phyloP scores from a whole-genome alignment of 768 basidiomycete genomes.

The Russula sp. region DNA sequence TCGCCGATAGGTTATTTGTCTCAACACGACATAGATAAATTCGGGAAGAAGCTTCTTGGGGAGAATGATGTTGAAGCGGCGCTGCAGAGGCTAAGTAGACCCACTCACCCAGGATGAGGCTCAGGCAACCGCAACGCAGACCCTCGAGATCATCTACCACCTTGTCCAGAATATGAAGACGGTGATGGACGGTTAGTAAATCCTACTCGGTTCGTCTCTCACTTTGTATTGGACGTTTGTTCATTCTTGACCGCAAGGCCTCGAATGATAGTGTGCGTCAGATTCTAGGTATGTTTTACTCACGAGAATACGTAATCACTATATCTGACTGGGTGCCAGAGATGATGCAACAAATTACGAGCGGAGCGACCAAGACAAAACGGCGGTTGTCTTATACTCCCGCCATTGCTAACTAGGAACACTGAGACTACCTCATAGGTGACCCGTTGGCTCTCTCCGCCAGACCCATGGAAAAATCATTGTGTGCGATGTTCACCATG shows the following conservation, averaged over 20 bases:
- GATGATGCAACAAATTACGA: neutral
- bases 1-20: neutral
- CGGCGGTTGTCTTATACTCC: neutral
- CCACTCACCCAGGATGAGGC: constrained; percentile 2
- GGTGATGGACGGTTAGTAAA: neutral
- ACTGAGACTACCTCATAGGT: neutral
- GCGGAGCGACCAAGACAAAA: neutral
- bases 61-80: neutral
- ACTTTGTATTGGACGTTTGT: neutral
- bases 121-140: neutral
- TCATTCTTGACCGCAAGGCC: neutral
- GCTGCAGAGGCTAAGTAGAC: neutral
- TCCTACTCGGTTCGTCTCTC: neutral
- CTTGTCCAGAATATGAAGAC: neutral
- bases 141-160: neutral
- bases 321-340: neutral
- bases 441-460: constrained; percentile 5
- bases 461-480: constrained; percentile 2
- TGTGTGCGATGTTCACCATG: neutral
- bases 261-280: neutral
- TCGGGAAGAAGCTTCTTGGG: neutral
- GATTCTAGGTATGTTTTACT: no score
- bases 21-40: neutral
- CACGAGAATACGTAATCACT: no score
- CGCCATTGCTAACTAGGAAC: neutral